Percentiles rank a stretch among this genome's conserved stretches.
Evolutionary conservation across 1,284 basidiomycete genomes (phyloP).

Genomic region (Psilocybe mexicana): DNA sequence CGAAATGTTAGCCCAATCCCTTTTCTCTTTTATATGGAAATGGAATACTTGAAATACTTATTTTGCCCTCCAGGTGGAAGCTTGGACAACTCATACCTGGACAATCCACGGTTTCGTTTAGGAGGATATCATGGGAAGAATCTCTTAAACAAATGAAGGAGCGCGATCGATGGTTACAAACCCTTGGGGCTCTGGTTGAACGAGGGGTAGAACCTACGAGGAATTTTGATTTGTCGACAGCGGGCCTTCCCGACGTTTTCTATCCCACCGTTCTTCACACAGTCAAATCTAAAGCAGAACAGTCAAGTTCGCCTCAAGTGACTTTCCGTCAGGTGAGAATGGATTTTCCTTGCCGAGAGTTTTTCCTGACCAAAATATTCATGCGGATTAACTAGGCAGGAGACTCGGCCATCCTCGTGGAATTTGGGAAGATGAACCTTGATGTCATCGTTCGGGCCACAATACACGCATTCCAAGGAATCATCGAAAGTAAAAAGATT

Average conservation of each 20-base stretch:
- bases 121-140: slow-evolving; percentile 44
- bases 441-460: slow-evolving; percentile 53
- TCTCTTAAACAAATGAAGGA: slow-evolving; percentile 32
- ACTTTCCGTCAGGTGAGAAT: slow-evolving; percentile 45
- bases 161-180: slow-evolving; percentile 31
- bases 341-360: not conserved
- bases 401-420: slow-evolving; percentile 58
- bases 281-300: not conserved
- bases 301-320: slow-evolving; percentile 26
- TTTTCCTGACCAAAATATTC: not conserved
- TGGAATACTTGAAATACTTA: not conserved
- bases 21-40: not conserved
- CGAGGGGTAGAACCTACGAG: too few relatives aligned
- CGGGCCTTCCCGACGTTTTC: not conserved
- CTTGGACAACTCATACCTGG: slow-evolving; percentile 62
- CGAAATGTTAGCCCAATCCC: slow-evolving; percentile 45
- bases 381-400: slow-evolving; percentile 42
- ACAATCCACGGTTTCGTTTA: slow-evolving; percentile 46
- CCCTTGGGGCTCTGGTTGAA: not conserved
- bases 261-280: slow-evolving; percentile 8
- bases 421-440: slow-evolving; percentile 53
- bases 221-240: not conserved
- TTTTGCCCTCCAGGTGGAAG: slow-evolving; percentile 49
- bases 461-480: slow-evolving; percentile 56
- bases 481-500: slow-evolving; percentile 33